Evolutionary conservation across 2,329 filamentous ascomycete genomes (phyloP).

Genomic region (Fusarium sp.): DNA sequence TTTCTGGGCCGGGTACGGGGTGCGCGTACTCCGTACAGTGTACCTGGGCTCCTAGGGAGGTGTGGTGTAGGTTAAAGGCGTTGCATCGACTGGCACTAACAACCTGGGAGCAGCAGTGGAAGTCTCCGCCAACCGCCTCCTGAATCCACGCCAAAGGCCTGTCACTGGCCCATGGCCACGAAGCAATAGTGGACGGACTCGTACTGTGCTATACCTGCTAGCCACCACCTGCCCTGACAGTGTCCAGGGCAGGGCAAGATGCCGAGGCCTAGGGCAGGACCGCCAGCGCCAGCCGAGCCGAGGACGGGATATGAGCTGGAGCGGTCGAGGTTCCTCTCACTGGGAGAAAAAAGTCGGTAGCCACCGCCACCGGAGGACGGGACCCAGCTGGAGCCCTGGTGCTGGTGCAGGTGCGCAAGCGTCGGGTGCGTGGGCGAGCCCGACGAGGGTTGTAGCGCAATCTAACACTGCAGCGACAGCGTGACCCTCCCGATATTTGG

Average conservation of each 20-base stretch:
- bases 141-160: conserved; percentile 25
- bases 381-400: neutral
- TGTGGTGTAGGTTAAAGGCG: conserved; percentile 6
- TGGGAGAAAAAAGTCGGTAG: conserved; percentile 22
- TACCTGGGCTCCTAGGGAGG: neutral
- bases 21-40: neutral
- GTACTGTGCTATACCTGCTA: neutral
- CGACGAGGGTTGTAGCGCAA: conserved; percentile 26
- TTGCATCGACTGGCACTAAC: conserved; percentile 19
- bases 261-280: neutral
- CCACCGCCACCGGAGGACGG: conserved; percentile 28
- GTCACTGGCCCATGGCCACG: neutral
- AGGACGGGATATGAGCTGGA: conserved; percentile 12
- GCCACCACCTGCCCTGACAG: neutral
- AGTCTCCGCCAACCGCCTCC: conserved; percentile 13
- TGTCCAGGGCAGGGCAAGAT: conserved; percentile 1
- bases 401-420: neutral
- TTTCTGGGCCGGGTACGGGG: conserved; percentile 3
- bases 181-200: neutral
- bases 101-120: conserved; percentile 8
- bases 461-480: conserved; percentile 37
- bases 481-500: conserved; percentile 35
- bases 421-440: neutral
- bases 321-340: conserved; percentile 1
- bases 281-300: neutral